Evolutionary conservation across 768 basidiomycete genomes (phyloP).

Genomic region (Hebeloma cylindrosporum): DNA sequence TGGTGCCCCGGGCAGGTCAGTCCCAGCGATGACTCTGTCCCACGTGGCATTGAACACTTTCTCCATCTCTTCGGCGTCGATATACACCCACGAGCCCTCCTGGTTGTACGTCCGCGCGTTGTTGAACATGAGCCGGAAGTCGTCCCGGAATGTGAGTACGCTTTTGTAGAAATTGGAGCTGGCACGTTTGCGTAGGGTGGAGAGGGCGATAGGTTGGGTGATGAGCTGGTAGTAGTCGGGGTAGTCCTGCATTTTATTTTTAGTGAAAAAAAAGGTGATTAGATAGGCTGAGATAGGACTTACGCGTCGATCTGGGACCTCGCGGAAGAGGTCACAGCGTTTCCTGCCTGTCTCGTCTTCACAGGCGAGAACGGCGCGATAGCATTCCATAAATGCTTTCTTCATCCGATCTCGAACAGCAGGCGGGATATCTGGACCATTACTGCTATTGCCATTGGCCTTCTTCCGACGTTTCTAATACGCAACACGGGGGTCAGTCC

Average conservation of each 20-base stretch:
- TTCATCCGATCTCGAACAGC: constrained; percentile 76
- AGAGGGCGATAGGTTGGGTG: constrained; percentile 82
- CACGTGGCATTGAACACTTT: constrained; percentile 78
- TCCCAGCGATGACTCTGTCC: constrained; percentile 60
- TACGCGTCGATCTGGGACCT: constrained; percentile 79
- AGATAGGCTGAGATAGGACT: constrained; percentile 18
- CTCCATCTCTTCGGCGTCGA: constrained; percentile 94
- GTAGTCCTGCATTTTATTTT: constrained; percentile 57
- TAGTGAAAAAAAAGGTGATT: constrained; percentile 13
- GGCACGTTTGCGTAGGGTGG: constrained; percentile 78
- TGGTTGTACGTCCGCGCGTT: constrained; percentile 94
- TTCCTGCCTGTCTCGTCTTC: constrained; percentile 74
- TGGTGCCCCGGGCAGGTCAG: constrained; percentile 75
- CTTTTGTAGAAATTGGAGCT: constrained; percentile 69
- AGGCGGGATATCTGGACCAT: constrained; percentile 51
- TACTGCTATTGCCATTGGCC: constrained; percentile 26
- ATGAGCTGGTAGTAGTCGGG: constrained; percentile 94
- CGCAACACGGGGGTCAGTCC: constrained; percentile 5
- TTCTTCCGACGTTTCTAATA: constrained; percentile 86
- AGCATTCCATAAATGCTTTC: constrained; percentile 75
- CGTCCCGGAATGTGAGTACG: constrained; percentile 67
- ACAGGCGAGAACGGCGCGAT: constrained; percentile 70
- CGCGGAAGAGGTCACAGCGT: constrained; percentile 85
- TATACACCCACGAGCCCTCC: constrained; percentile 93
- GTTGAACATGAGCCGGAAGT: constrained; percentile 90